Evolutionary conservation across 2,329 filamentous ascomycete genomes (phyloP).

Genomic region (Trichophyton benhamiae): DNA sequence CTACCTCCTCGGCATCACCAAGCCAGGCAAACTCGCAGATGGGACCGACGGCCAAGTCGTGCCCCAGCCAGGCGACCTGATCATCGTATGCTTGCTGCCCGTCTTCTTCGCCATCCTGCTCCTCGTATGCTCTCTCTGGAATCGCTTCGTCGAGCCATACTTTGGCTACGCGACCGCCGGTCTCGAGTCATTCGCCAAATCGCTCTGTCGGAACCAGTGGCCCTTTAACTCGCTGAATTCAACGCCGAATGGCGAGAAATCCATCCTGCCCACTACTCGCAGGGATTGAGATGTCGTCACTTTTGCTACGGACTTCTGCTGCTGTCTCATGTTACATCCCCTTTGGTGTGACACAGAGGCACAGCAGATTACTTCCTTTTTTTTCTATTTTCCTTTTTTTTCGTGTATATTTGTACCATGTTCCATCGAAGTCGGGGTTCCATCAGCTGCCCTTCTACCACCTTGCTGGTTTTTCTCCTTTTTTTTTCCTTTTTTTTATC

Average conservation of each 20-base stretch:
- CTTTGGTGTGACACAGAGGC: no score
- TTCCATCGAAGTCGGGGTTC: background rate
- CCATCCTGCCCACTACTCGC: background rate
- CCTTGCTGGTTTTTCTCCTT: background rate
- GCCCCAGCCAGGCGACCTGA: slow-evolving; percentile 26
- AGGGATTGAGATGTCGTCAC: background rate
- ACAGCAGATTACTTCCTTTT: background rate
- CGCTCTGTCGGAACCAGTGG: slow-evolving; percentile 5
- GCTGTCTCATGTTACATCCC: no score
- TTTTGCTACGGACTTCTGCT: background rate
- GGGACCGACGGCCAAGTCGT: slow-evolving; percentile 14
- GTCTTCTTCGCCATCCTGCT: slow-evolving; percentile 41
- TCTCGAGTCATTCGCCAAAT: slow-evolving; percentile 19
- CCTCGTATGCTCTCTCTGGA: slow-evolving; percentile 40
- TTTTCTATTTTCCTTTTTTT: background rate
- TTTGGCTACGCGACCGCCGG: slow-evolving; percentile 23
- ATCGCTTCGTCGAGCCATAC: slow-evolving; percentile 42
- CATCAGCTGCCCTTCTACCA: background rate
- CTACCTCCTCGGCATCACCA: slow-evolving; percentile 12
- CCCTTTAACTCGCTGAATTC: background rate
- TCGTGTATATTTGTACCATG: background rate
- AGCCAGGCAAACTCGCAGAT: background rate
- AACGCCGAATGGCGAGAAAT: background rate
- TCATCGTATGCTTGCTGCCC: slow-evolving; percentile 30
- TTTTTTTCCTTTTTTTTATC: background rate